Evolutionary conservation across 257 asterid genomes (phyloP), one percentile per base, ranked within the genome.

Genomic region (Penstemon eatonii): DNA sequence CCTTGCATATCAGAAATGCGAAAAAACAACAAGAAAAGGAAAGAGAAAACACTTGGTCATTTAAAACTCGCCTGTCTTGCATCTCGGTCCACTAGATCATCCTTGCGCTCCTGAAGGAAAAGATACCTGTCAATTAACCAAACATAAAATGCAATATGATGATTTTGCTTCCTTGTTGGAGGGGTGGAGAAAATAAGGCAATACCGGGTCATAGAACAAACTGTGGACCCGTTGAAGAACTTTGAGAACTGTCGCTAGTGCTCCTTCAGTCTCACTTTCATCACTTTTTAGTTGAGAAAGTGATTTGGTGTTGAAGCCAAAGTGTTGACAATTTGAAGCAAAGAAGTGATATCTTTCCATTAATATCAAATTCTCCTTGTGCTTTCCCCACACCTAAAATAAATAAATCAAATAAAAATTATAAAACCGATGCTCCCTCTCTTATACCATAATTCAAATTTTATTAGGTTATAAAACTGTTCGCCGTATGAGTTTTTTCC

Each of bases 261-360:
- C 90, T 73, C 99, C 99, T 19, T 85, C 92, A 44, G 78, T 81
- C 69, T 90, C 96, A 73, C 89, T 93, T 84, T 93, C 97, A 75
- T 93, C 99, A 66, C 73, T 82, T 76, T 50, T 78, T 33, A 56
- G 75, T 67, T 87, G 87, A 19, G 96, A 83, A 65, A 85, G 97
- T 13, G 99, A 87, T 67, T 84, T 80, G 41, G 82, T 74, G 66
- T 70, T 68, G 69, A 80, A 77, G 65, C 96, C 95, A 66, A 90
- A 88, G 66, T 87, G 86, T 73, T 79, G 82, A 76, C 93, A 83
- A 74, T 96, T 93, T 39, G 99, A 90, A 70, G 92, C 90, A 71
- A 92, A 92, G 75, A 83, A 92, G 76, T 87, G 96, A 67, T 92
- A 92, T 67, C 98, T 80, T 55, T 90, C 99, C 96, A 93, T 88